Evolutionary conservation across 2,329 filamentous ascomycete species (phyloP).

Genomic region (Hymenoscyphus albidus): DNA sequence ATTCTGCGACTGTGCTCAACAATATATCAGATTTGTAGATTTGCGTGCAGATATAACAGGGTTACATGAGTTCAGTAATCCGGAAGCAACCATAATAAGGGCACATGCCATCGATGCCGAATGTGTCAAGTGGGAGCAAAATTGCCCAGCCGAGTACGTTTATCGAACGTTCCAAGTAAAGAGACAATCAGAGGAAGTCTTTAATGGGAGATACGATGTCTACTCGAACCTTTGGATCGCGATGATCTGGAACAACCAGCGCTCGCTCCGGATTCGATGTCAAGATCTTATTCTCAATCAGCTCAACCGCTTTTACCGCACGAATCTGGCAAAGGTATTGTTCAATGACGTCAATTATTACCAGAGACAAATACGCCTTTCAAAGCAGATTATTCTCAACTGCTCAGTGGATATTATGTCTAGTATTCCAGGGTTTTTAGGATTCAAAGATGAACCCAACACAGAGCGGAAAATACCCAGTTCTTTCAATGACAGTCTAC

Average conservation of each 20-base stretch:
- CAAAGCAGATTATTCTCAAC: slow-evolving; percentile 19
- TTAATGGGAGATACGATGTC: slow-evolving; percentile 28
- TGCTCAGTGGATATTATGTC: slow-evolving; percentile 29
- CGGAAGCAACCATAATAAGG: slow-evolving; percentile 19
- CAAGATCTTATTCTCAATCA: slow-evolving; percentile 29
- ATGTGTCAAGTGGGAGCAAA: slow-evolving; percentile 20
- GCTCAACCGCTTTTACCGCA: slow-evolving; percentile 20
- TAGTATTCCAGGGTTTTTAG: slow-evolving; percentile 26
- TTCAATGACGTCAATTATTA: slow-evolving; percentile 12
- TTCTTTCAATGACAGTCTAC: slow-evolving; percentile 24
- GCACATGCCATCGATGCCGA: slow-evolving; percentile 22
- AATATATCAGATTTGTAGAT: slow-evolving; percentile 35
- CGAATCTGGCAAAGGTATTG: slow-evolving; percentile 9
- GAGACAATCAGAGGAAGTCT: slow-evolving; percentile 22
- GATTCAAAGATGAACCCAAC: slow-evolving; percentile 12
- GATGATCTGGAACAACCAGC: slow-evolving; percentile 31
- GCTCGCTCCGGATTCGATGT: slow-evolving; percentile 26
- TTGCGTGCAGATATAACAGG: slow-evolving; percentile 26
- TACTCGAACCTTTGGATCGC: slow-evolving; percentile 27
- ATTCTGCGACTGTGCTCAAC: slow-evolving; percentile 38
- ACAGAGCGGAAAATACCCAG: slow-evolving; percentile 13
- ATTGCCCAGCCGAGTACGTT: slow-evolving; percentile 16
- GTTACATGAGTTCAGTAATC: slow-evolving; percentile 26
- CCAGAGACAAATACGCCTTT: slow-evolving; percentile 20
- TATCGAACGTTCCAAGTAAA: slow-evolving; percentile 22